Conservation (phyloP, 2,329 filamentous ascomycete species). For the Colletotrichum liaoningense region DNA sequence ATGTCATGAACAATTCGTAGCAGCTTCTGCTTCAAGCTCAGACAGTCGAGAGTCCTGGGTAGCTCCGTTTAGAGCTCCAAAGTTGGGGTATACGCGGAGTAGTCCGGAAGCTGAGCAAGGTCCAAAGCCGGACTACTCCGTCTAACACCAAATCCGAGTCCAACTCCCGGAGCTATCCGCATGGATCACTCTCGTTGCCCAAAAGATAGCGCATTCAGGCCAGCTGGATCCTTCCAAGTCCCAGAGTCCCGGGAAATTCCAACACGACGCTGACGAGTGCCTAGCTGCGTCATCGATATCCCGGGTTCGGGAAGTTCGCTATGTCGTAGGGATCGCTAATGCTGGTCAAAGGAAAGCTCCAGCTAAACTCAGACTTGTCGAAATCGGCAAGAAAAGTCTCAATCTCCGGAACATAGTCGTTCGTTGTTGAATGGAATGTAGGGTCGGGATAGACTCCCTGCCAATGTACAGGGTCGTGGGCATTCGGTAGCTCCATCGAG, state of each 20-base stretch:
- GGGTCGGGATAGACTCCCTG: constrained; percentile 16
- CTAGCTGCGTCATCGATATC: background rate
- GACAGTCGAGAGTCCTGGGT: background rate
- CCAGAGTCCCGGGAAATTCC: no score
- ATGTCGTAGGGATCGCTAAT: constrained; percentile 11
- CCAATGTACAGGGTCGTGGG: constrained; percentile 11
- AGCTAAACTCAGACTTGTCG: constrained; percentile 33
- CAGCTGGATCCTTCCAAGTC: background rate
- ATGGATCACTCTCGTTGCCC: background rate
- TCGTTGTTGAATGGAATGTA: background rate
- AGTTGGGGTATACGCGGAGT: background rate
- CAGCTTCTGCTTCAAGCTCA: background rate
- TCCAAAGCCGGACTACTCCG: constrained; percentile 1
- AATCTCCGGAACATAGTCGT: constrained; percentile 29
- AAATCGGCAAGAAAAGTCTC: constrained; percentile 34
- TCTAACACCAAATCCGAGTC: background rate
- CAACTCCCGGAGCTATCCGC: background rate
- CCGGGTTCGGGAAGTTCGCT: constrained; percentile 1
- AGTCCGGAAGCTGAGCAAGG: background rate
- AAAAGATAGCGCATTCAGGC: background rate
- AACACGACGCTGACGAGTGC: background rate
- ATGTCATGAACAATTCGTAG: background rate
- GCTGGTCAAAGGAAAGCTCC: constrained; percentile 31
- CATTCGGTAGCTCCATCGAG: constrained; percentile 2
- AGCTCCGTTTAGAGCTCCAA: background rate